Base-by-base conservation (phyloP, 129 eudicot species). In the Tanacetum coccineum region DNA sequence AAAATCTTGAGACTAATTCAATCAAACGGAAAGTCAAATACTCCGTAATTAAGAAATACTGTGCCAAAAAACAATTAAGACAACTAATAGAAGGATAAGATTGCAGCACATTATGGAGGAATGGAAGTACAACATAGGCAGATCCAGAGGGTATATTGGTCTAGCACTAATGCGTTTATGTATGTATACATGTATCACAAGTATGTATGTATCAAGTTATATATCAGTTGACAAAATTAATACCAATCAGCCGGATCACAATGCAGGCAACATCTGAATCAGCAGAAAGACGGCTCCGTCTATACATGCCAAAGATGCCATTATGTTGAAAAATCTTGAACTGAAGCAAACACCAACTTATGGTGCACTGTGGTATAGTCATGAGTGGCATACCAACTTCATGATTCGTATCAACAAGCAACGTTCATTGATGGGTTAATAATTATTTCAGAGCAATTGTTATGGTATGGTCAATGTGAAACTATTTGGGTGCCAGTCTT, bases 401-500 rank as follows among this genome's bases (percentile, higher is more conserved):
- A 58, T 21, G 67, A 75, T 50, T 56, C 45, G 4, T 66, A 74
- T 55, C 70, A 26, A 25, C 64, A 44, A 69, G 51, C 59, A 18
- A 52, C 15, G 32, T 40, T 48, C 30, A 70, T 62, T 51, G 49
- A 50, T 63, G 28, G 53, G 58, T 39, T 46, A 22, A 12, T 25
- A 47, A 17, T 5, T 58, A 26, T 66, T 65, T 32, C 28, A 66
- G 65, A 47, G 15, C 67, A 42, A 46, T 66, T 20, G 45, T 74
- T 7, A 32, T 58, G 60, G 67, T 66, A 47, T 32, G 59, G 59
- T 55, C 44, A 59, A 61, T 59, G 50, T 6, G 46, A 52, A 32
- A 67, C 72, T 80, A 87, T 78, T 91, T 91, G 25, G 96, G 97
- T 40, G 83, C 72, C 70, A 90, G 79, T 32, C 72, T 90, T 54